A percentile compares a stretch with the other conserved stretches of the same genome.
Evolutionary conservation across 257 asterid genomes (phyloP).

Genomic region (Nicotiana otophora): DNA sequence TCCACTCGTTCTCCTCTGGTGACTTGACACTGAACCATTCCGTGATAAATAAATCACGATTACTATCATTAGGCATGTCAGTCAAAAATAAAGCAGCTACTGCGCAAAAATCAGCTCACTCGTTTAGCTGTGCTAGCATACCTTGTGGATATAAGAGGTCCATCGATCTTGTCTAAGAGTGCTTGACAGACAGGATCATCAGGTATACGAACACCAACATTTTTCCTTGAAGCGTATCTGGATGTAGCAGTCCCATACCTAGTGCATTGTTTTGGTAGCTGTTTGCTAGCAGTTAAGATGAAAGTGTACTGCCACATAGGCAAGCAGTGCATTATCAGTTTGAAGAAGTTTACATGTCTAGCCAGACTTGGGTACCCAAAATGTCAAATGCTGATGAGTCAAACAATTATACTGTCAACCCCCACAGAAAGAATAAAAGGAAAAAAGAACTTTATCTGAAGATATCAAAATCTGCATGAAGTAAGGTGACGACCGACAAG

Average conservation of each 20-base stretch:
- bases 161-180: constrained; percentile 66
- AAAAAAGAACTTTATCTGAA: background rate
- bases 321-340: background rate
- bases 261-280: constrained; percentile 72
- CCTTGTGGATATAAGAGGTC: constrained; percentile 90
- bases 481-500: background rate
- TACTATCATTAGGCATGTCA: constrained; percentile 14
- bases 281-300: constrained; percentile 82
- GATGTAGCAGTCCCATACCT: constrained; percentile 69
- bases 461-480: background rate
- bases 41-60: constrained; percentile 10
- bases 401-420: background rate
- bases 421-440: background rate
- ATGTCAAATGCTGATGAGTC: constrained; percentile 2
- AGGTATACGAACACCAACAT: constrained; percentile 85
- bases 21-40: constrained; percentile 61
- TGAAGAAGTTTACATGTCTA: constrained; percentile 2
- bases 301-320: constrained; percentile 71
- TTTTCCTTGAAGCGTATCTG: constrained; percentile 63
- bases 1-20: constrained; percentile 73
- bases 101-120: background rate
- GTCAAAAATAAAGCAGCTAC: background rate
- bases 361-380: background rate
- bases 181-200: constrained; percentile 85
- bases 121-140: constrained; percentile 14